Percentiles rank a stretch among this genome's conserved stretches.
phyloP scores from a whole-genome alignment of 2,329 filamentous ascomycete species.

The Stemphylium vesicarium region DNA sequence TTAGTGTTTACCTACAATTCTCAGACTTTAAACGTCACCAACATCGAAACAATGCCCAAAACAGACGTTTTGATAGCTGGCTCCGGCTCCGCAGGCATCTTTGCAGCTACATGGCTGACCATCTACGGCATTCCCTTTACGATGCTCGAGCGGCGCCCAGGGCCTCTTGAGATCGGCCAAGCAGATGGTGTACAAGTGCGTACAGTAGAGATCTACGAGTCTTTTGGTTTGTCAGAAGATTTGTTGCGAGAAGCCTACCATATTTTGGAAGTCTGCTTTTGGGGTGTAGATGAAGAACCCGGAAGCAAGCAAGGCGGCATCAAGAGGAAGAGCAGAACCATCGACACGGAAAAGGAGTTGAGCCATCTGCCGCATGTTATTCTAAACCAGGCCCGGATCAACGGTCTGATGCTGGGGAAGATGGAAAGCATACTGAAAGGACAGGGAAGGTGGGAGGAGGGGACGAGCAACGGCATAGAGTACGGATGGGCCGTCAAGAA shows the following conservation, averaged over 20 bases:
- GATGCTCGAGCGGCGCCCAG: conserved; percentile 63
- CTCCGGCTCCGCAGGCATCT: conserved; percentile 67
- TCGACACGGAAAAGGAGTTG: conserved; percentile 65
- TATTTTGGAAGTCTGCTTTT: conserved; percentile 67
- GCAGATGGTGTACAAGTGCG: conserved; percentile 71
- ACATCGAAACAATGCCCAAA: conserved; percentile 23
- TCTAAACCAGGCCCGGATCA: conserved; percentile 74
- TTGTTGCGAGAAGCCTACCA: conserved; percentile 70
- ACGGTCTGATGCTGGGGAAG: conserved; percentile 62
- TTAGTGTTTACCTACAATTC: neutral
- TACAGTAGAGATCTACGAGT: conserved; percentile 75
- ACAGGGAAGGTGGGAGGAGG: conserved; percentile 33
- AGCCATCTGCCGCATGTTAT: conserved; percentile 71
- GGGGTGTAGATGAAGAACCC: conserved; percentile 41
- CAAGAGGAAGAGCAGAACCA: conserved; percentile 49
- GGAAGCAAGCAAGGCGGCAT: conserved; percentile 50
- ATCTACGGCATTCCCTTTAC: conserved; percentile 62
- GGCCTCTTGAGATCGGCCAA: conserved; percentile 64
- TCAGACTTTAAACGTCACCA: neutral
- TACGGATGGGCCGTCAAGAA: conserved; percentile 62
- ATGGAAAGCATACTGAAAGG: conserved; percentile 51
- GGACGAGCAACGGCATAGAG: conserved; percentile 53
- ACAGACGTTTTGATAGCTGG: conserved; percentile 66
- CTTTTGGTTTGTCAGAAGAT: conserved; percentile 69
- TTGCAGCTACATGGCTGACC: conserved; percentile 66